Evolutionary conservation across 2,329 filamentous ascomycete species (phyloP).

Genomic region (Fusarium verrucosum): DNA sequence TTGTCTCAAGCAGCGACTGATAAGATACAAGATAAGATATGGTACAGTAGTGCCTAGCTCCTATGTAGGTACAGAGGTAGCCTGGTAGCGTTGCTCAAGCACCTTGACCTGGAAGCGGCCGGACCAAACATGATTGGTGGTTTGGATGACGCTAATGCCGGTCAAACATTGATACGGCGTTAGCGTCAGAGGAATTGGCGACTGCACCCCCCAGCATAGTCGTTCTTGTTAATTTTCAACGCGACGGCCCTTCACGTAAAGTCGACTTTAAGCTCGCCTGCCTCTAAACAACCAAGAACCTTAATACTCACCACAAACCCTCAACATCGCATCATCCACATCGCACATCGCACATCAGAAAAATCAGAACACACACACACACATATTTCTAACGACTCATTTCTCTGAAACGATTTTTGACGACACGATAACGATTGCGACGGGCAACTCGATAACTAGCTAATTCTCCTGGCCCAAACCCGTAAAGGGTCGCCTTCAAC

Average conservation of each 20-base stretch:
- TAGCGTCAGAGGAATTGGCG: slow-evolving; percentile 56
- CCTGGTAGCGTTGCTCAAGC: not conserved
- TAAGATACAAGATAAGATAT: slow-evolving; percentile 34
- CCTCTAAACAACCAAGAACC: not conserved
- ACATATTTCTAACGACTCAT: not conserved
- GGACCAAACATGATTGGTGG: not conserved
- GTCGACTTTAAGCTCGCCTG: slow-evolving; percentile 16
- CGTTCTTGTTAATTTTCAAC: slow-evolving; percentile 54
- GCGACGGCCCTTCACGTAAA: slow-evolving; percentile 44
- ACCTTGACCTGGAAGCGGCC: not conserved
- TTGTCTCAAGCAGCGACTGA: slow-evolving; percentile 3
- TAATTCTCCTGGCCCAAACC: slow-evolving; percentile 30
- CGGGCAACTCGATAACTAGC: slow-evolving; percentile 34
- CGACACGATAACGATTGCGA: slow-evolving; percentile 28
- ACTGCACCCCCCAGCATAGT: slow-evolving; percentile 52
- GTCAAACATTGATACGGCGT: slow-evolving; percentile 50
- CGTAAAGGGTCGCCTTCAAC: slow-evolving; percentile 27
- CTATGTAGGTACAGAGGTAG: too few relatives aligned
- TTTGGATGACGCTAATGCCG: slow-evolving; percentile 36
- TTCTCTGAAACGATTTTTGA: slow-evolving; percentile 6
- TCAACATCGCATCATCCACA: not conserved
- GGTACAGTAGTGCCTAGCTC: too few relatives aligned
- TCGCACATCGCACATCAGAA: not conserved
- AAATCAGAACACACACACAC: not conserved
- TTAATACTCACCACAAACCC: not conserved